phyloP scores from a whole-genome alignment of 78 protist species.

The Polysphondylium violaceum region DNA sequence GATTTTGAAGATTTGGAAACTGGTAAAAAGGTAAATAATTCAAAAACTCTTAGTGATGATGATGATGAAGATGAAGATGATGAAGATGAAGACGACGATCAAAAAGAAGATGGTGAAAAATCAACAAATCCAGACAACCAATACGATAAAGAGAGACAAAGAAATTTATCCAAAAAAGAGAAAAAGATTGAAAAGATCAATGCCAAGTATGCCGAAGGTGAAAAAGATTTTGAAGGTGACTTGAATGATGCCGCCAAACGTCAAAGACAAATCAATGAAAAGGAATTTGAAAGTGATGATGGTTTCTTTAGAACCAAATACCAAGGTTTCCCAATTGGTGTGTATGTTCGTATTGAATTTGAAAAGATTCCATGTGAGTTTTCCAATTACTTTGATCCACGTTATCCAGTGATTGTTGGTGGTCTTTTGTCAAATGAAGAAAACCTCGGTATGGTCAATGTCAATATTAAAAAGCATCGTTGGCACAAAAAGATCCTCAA shows the following conservation, averaged over 20 bases:
- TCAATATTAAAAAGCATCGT: conserved; percentile 97
- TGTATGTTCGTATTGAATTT: conserved; percentile 96
- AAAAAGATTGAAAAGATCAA: conserved; percentile 53
- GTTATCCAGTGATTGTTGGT: conserved; percentile 94
- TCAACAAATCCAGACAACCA: no score
- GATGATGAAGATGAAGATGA: conserved; percentile 22
- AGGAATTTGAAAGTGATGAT: conserved; percentile 87
- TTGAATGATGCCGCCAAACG: conserved; percentile 32
- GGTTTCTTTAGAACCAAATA: conserved; percentile 27
- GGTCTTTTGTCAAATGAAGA: conserved; percentile 95
- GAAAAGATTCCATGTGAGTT: conserved; percentile 96
- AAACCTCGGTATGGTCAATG: conserved; percentile 89
- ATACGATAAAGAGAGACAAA: conserved; percentile 44
- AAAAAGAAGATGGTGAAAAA: conserved; percentile 38
- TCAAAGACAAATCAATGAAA: conserved; percentile 74
- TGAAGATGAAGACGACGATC: conserved; percentile 40
- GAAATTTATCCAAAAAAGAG: conserved; percentile 24
- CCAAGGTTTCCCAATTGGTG: conserved; percentile 90
- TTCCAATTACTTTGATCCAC: conserved; percentile 90
- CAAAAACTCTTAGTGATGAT: background rate
- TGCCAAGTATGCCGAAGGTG: conserved; percentile 58
- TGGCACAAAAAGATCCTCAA: conserved; percentile 97
- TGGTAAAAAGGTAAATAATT: conserved; percentile 69
- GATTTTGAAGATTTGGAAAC: conserved; percentile 94
- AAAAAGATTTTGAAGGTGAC: conserved; percentile 49